These are phyloP conservation scores for Babjeviella inositovora DNA, from an alignment of 805 yeast species.

Conservation along the genomic window DNA sequence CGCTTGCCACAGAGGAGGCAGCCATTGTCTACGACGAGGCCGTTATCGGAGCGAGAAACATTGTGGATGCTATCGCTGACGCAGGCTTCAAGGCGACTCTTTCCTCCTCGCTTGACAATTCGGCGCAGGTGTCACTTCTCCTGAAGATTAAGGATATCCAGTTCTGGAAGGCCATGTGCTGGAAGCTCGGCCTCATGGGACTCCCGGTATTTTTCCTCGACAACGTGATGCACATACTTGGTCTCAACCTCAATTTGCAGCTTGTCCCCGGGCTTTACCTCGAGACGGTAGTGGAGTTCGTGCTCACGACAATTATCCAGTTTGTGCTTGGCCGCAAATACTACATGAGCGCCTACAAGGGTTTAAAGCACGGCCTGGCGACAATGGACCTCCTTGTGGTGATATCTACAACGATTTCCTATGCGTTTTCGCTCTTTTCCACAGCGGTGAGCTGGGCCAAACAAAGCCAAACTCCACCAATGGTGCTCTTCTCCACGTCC, in stretches of 20 bases:
- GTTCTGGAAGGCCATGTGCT: slow-evolving; percentile 49
- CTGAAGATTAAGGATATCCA: slow-evolving; percentile 56
- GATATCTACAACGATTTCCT: slow-evolving; percentile 70
- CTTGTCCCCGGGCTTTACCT: slow-evolving; percentile 48
- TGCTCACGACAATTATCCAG: slow-evolving; percentile 43
- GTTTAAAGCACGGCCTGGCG: slow-evolving; percentile 52
- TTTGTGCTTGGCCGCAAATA: slow-evolving; percentile 54
- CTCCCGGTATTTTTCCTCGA: slow-evolving; percentile 40
- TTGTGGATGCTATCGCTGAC: slow-evolving; percentile 35
- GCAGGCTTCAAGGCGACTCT: slow-evolving; percentile 36
- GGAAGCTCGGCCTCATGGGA: slow-evolving; percentile 37
- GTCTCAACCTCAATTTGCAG: slow-evolving; percentile 12
- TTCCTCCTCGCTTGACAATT: slow-evolving; percentile 32
- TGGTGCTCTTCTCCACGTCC: slow-evolving; percentile 70
- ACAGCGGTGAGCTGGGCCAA: slow-evolving; percentile 30
- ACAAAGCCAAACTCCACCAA: slow-evolving; percentile 36
- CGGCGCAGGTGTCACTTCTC: slow-evolving; percentile 54
- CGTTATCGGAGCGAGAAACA: slow-evolving; percentile 42
- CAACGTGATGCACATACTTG: slow-evolving; percentile 23
- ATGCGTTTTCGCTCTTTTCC: slow-evolving; percentile 52
- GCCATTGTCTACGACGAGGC: slow-evolving; percentile 31
- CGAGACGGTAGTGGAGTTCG: slow-evolving; percentile 44
- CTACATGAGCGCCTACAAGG: slow-evolving; percentile 43
- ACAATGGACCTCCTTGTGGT: slow-evolving; percentile 91
- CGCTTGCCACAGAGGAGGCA: slow-evolving; percentile 38